phyloP scores from a whole-genome alignment of 2,329 filamentous ascomycete species.

The Colletotrichum brevisporum region DNA sequence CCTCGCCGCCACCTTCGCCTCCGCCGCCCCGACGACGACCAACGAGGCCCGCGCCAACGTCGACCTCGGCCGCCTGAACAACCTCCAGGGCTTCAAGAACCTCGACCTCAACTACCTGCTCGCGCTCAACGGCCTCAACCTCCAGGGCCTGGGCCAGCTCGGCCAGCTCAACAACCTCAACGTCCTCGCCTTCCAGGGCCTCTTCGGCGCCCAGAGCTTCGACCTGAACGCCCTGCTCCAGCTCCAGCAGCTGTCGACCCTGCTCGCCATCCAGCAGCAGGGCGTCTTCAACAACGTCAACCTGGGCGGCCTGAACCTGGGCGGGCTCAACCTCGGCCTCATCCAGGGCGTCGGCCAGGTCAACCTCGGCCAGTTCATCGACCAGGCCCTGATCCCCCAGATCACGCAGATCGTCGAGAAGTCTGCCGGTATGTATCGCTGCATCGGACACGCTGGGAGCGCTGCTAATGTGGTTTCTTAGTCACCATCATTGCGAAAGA shows the following conservation, averaged over 20 bases:
- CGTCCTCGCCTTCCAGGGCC: constrained; percentile 56
- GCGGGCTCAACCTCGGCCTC: constrained; percentile 48
- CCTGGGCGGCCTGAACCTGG: constrained; percentile 46
- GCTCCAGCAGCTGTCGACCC: constrained; percentile 57
- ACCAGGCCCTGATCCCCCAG: constrained; percentile 46
- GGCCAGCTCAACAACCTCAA: constrained; percentile 53
- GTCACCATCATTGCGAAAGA: constrained; percentile 27
- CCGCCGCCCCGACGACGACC: constrained; percentile 57
- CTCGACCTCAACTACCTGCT: constrained; percentile 62
- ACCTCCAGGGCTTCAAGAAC: constrained; percentile 56
- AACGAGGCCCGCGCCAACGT: constrained; percentile 54
- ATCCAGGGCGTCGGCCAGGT: constrained; percentile 47
- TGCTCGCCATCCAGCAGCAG: constrained; percentile 51
- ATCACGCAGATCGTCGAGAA: constrained; percentile 47
- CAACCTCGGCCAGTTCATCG: constrained; percentile 49
- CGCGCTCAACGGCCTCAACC: constrained; percentile 61
- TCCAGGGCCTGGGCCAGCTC: constrained; percentile 58
- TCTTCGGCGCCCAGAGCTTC: constrained; percentile 58
- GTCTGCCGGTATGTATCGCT: constrained; percentile 24
- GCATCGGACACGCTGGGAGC: fast-evolving
- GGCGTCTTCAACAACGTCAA: constrained; percentile 50
- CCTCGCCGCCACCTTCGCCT: constrained; percentile 58
- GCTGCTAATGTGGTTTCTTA: neutral
- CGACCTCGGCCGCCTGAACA: constrained; percentile 57
- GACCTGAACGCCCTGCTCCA: constrained; percentile 57